Conservation (phyloP, 176 grass and related monocot species). For the Oryza longistaminata region DNA sequence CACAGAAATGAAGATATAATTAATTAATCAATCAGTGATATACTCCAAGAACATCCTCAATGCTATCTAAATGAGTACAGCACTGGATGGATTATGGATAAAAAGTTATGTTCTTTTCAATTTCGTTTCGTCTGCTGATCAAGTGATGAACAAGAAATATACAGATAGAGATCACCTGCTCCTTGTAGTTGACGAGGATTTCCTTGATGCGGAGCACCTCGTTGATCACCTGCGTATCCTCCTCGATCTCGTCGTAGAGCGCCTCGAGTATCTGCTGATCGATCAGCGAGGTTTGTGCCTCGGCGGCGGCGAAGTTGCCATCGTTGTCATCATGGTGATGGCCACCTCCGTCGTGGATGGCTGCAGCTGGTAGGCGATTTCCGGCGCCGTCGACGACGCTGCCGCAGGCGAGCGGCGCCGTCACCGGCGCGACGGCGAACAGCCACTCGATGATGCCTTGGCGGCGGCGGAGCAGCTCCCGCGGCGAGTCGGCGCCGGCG, state of each 20-base stretch:
- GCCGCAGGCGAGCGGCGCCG: no score
- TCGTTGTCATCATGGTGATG: no score
- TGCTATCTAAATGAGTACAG: no score
- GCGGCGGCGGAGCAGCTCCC: constrained; percentile 46
- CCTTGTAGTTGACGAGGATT: constrained; percentile 38
- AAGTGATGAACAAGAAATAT: background rate
- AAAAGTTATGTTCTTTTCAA: background rate
- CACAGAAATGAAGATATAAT: no score
- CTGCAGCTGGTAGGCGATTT: no score
- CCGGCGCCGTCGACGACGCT: no score
- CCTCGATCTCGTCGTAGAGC: constrained; percentile 51
- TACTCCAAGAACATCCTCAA: no score
- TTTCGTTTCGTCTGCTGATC: background rate
- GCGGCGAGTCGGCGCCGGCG: constrained; percentile 22
- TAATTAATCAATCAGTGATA: no score
- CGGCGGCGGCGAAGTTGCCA: background rate
- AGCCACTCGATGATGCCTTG: constrained; percentile 49
- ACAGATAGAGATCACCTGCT: constrained; percentile 37
- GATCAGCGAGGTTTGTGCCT: background rate
- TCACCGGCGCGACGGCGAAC: constrained; percentile 10
- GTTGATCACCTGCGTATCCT: constrained; percentile 24
- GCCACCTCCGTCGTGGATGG: no score
- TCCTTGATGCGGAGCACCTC: constrained; percentile 63
- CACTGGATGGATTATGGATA: no score
- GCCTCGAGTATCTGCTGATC: background rate